Evolutionary conservation across 2,329 filamentous ascomycete genomes (phyloP), one percentile per base, ranked within the genome.

Genomic region (Cordyceps javanica): DNA sequence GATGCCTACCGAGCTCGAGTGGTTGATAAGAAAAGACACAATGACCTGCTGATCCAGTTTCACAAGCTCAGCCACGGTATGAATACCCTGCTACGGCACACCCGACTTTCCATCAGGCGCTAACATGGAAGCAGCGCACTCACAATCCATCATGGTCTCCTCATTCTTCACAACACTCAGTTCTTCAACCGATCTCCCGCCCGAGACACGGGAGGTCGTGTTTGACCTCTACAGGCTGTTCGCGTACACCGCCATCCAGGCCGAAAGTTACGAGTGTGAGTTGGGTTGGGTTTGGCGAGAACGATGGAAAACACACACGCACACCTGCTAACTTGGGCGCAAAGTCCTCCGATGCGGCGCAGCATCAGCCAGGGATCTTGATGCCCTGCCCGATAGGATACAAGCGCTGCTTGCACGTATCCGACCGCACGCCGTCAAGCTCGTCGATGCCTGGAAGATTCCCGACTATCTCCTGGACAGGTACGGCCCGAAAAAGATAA

Each of bases 381-480:
- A 57, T n/a, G 46, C 38, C 4, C 45, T 57, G 5, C 46, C 55
- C 13, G 55, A 26, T 16, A 51, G 46, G 9, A 52, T 57, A 10
- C 38, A 57, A 25, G 38, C 23, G 3, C 38, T 57, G 19, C 75
- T 91, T 5, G 82, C 86, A 59, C 85, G 90, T 61, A 83, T 91
- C 60, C 77, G 89, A 6, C 89, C 88, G 3, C 88, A 91, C 67
- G 87, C 88, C 1, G 78, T 91, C 14, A 72, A 82, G 11, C 73
- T 91, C 11, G 88, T 90, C 0, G 88, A 91, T 65, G 76, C 85
- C 0, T 91, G 88, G 89, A 82, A 82, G 60, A 89, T 91, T 72
- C 84, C 88, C 1, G 88, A 91, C 68, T 91, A 86, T 86, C 86
- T 89, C 64, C 78, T 91, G 2, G 88, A 91, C 68, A 86, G 82